Evolutionary conservation across 179 eudicot species (phyloP).

Genomic region (Drosera spatulata): DNA sequence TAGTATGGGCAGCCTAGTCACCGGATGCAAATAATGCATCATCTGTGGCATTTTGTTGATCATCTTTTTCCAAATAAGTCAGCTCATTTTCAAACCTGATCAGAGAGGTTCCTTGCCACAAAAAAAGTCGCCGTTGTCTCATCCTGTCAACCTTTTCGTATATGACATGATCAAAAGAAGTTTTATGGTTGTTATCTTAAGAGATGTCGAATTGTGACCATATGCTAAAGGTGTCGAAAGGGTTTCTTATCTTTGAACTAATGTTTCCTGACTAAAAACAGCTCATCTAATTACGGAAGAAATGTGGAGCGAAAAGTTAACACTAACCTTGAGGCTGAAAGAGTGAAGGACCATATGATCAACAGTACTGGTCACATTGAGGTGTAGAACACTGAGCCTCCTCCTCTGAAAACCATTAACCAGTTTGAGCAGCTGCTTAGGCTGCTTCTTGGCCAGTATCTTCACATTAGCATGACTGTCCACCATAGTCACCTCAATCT

Average conservation of each 20-base stretch:
- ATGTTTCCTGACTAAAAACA: background rate
- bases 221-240: no score
- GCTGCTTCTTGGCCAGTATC: slow-evolving; percentile 24
- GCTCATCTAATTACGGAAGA: background rate
- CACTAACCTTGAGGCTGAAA: slow-evolving; percentile 35
- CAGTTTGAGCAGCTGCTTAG: slow-evolving; percentile 29
- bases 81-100: no score
- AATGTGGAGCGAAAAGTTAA: background rate
- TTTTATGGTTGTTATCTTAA: no score
- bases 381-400: slow-evolving; percentile 36
- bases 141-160: no score
- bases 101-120: no score
- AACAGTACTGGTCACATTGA: slow-evolving; percentile 32
- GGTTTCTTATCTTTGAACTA: background rate
- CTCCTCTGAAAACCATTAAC: slow-evolving; percentile 38
- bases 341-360: slow-evolving; percentile 34
- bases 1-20: no score
- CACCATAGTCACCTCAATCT: slow-evolving; percentile 44
- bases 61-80: no score
- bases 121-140: no score
- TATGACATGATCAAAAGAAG: no score
- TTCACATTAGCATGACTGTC: slow-evolving; percentile 49
- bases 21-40: no score
- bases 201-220: no score
- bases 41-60: no score